A percentile compares a stretch with the other conserved stretches of the same genome.
Evolutionary conservation across 768 basidiomycete genomes (phyloP).

Genomic region (Serpula lacrymans): DNA sequence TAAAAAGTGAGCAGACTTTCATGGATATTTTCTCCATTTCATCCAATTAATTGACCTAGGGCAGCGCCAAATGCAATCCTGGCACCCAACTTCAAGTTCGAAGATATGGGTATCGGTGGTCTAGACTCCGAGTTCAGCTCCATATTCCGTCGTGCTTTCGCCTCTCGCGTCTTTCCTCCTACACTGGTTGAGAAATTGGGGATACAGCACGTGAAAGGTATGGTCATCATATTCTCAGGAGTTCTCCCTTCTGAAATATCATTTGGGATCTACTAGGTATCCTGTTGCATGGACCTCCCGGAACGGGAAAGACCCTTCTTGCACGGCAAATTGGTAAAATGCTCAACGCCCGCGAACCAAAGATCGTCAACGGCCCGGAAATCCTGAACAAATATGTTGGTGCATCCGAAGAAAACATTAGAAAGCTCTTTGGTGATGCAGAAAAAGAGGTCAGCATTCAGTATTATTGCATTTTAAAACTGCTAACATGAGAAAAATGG

Average conservation of each 20-base stretch:
- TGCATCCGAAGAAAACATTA: slow-evolving; percentile 94
- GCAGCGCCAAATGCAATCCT: slow-evolving; percentile 93
- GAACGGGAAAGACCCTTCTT: slow-evolving; percentile 97
- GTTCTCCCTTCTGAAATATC: not conserved
- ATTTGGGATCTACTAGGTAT: slow-evolving; percentile 54
- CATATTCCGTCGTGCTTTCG: slow-evolving; percentile 98
- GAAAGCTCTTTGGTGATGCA: slow-evolving; percentile 96
- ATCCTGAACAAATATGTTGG: slow-evolving; percentile 97
- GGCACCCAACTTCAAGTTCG: slow-evolving; percentile 98
- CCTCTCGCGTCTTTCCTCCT: slow-evolving; percentile 97
- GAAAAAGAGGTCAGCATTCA: slow-evolving; percentile 77
- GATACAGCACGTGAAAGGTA: slow-evolving; percentile 97
- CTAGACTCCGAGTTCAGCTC: slow-evolving; percentile 92
- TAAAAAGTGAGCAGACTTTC: slow-evolving; percentile 62
- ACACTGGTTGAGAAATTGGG: slow-evolving; percentile 96
- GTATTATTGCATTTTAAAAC: not conserved
- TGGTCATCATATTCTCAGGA: slow-evolving; percentile 10
- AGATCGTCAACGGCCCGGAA: slow-evolving; percentile 98
- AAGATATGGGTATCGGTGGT: slow-evolving; percentile 99
- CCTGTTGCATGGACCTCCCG: slow-evolving; percentile 92
- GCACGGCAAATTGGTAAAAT: slow-evolving; percentile 99
- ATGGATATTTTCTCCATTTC: not conserved
- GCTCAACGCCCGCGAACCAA: slow-evolving; percentile 96
- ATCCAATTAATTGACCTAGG: slow-evolving; percentile 34
- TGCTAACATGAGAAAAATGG: too few relatives aligned